Evolutionary conservation across 2,329 filamentous ascomycete genomes (phyloP).

Genomic region (Diaporthe caulivora): DNA sequence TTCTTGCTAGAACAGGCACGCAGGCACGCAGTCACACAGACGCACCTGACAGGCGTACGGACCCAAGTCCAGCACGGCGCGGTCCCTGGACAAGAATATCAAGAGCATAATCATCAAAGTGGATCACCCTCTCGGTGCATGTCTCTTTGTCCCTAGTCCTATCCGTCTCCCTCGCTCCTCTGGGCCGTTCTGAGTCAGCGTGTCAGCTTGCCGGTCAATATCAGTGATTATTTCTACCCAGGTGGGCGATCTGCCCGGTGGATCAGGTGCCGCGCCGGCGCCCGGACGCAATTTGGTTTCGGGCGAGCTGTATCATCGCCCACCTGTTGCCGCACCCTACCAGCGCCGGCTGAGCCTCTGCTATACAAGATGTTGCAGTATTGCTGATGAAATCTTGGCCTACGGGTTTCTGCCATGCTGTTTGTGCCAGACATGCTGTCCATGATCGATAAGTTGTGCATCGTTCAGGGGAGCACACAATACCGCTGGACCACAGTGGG

Average conservation of each 20-base stretch:
- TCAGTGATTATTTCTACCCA: not conserved
- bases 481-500: not conserved
- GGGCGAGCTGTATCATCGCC: conserved; percentile 21
- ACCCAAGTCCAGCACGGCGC: not conserved
- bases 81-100: not conserved
- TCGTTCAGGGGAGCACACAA: not conserved
- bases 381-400: conserved; percentile 14
- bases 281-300: conserved; percentile 4
- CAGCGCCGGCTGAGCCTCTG: not conserved
- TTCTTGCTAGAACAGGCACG: not conserved
- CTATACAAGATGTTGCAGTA: conserved; percentile 4
- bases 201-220: not conserved
- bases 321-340: conserved; percentile 16
- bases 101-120: not conserved
- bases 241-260: conserved; percentile 1
- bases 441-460: not conserved
- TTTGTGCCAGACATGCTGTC: not conserved
- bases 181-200: not conserved
- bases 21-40: not conserved
- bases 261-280: conserved; percentile 1
- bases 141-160: not conserved
- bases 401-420: not conserved
- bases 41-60: not conserved
- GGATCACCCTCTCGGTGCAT: not conserved
- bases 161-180: not conserved